phyloP scores from a whole-genome alignment of 2,329 filamentous ascomycete genomes.

The Lomentospora prolificans region DNA sequence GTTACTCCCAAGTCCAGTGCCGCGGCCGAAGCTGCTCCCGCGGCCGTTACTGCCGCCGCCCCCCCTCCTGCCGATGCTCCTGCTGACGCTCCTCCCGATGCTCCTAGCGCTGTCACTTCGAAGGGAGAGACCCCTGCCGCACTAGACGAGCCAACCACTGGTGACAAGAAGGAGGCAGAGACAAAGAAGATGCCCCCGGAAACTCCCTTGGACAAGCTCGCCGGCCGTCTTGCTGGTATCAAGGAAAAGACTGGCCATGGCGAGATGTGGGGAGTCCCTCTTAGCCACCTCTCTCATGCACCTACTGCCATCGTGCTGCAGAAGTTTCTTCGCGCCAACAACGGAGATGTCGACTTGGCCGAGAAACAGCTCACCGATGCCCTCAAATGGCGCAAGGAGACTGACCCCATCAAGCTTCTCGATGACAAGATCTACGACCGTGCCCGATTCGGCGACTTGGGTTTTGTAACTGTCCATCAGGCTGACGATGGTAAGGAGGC shows the following conservation, averaged over 20 bases:
- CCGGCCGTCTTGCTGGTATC: constrained; percentile 47
- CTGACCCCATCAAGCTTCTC: constrained; percentile 59
- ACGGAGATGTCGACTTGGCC: constrained; percentile 62
- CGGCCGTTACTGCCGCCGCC: constrained; percentile 8
- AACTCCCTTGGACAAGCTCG: constrained; percentile 43
- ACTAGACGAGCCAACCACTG: constrained; percentile 12
- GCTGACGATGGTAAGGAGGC: constrained; percentile 44
- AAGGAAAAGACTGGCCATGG: constrained; percentile 47
- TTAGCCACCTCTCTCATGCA: constrained; percentile 51
- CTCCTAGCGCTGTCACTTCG: constrained; percentile 22
- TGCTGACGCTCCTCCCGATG: constrained; percentile 17
- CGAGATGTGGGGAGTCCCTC: constrained; percentile 81
- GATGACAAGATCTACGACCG: constrained; percentile 53
- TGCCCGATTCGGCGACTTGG: constrained; percentile 65
- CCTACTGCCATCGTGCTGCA: constrained; percentile 78
- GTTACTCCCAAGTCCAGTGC: constrained; percentile 14
- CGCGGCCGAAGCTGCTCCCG: constrained; percentile 7
- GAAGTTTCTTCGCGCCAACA: constrained; percentile 89
- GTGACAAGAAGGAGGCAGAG: constrained; percentile 3
- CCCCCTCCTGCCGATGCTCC: constrained; percentile 13
- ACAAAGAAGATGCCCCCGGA: constrained; percentile 10
- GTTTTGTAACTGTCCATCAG: constrained; percentile 68
- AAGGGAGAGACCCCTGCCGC: constrained; percentile 16
- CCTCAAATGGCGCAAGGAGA: constrained; percentile 72
- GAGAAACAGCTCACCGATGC: constrained; percentile 70